Base-by-base conservation (phyloP, 768 basidiomycete genomes). In the Suillus bovinus region DNA sequence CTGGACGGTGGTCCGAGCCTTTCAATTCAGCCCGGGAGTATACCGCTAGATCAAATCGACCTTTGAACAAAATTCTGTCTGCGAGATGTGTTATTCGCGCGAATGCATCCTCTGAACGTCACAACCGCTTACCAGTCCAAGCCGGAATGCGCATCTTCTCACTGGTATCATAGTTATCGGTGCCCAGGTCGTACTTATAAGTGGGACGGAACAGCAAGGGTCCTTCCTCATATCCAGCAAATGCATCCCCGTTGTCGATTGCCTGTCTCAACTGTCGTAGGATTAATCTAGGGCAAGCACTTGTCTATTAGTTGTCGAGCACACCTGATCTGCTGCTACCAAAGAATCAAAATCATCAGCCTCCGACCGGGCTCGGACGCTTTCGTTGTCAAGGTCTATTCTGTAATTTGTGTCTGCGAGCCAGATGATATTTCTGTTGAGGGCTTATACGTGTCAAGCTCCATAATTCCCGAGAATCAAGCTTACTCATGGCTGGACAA, bases 101-200 rank as follows among this genome's bases (percentile, higher is more conserved):
- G 44, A 29, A 38, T 34, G 5, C 5, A 55, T 29, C 44, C 22
- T 24, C 42, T 33, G 61, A 39, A 17, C 33, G n/a, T 42, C 33
- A 34, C 42, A 58, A 42, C 6, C 34, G 34, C 83, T 63, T 61
- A 94, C 94, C 94, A 68, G 96, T 99, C 96, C 96, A 99, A 20
- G 96, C 94, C 6, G 97, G 97, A 70, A 97, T 90, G 29, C 97
- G 85, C 84, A 89, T 86, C 79, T 99, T 99, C 76, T 99, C 97
- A 71, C 93, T 92, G 16, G 93, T 91, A 73, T 99, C 97, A 72
- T 98, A 99, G 54, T 81, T 81, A 64, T 97, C 90, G 10, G 94
- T 87, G 11, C 87, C 85, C 7, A 89, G 71, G 70, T 91, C 88
- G 70, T 96, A 99, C 65, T 93, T 91, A 78, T 99, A 99, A 2